Base-by-base conservation (phyloP, 164 flowering plant species). In the Chloranthus sessilifolius region DNA sequence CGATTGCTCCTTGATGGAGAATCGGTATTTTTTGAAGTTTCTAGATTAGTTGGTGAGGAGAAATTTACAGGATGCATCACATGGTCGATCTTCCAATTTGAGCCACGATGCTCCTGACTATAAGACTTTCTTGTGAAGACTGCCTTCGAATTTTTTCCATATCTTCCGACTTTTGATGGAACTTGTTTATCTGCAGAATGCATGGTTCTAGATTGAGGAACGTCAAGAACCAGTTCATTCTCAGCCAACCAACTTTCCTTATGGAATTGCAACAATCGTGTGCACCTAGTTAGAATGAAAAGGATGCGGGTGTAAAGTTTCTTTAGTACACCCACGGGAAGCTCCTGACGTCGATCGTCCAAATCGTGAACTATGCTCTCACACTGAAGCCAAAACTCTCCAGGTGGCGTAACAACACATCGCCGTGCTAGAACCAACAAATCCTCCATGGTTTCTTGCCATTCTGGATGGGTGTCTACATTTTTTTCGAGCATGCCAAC, bases 331-430 rank as follows among this genome's bases (percentile, higher is more conserved):
- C 99, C 97, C 71, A 83, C 80, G 4, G 95, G 88, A 40, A 87
- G 82, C 55, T 94, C 99, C 63, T 94, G 99, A 22, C 99, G 95
- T 49, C 80, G 75, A 66, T 94, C 99, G 71, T 94, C 99, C 65
- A 94, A 68, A 30, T 89, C 97, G 64, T 94, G 99, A 66, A 94
- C 99, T 55, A 94, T 94, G 56, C 97, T 78, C 71, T 94, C 99
- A 74, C 99, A 94, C 62, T 89, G 97, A 64, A 94, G 88, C 99
- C 99, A 94, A 74, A 94, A 89, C 64, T 94, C 96, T 37, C 92
- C 87, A 47, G 97, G 74, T 25, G 99, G 67, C 63, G 82, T 74
- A 82, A 94, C 70, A 24, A 94, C 95, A 80, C 99, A 94, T 11
- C 85, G 83, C 30, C 95, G 77, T 56, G 99, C 96, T 57, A 89